Conservation (phyloP, 257 asterid species). For the Euphrasia confusa region DNA sequence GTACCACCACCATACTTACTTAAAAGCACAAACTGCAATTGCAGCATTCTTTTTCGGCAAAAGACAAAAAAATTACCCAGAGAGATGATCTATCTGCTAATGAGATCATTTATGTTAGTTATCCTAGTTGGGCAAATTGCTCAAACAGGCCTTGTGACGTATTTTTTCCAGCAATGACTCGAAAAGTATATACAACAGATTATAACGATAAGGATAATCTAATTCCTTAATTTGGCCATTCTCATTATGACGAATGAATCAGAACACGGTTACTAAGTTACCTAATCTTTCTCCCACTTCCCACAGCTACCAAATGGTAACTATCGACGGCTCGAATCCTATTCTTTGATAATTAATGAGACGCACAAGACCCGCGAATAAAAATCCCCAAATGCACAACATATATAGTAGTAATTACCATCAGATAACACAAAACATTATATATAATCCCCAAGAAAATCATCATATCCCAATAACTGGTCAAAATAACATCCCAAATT, state of each 20-base stretch:
- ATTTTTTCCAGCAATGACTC: neutral
- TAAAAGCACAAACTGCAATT: constrained; percentile 7
- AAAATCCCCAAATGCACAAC: constrained; percentile 7
- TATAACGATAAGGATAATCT: no score
- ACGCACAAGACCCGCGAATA: neutral
- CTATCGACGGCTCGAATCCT: neutral
- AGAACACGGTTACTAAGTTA: no score
- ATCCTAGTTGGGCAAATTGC: constrained; percentile 1
- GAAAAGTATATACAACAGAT: no score
- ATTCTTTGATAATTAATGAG: constrained; percentile 11
- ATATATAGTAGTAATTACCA: constrained; percentile 8
- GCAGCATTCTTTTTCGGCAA: constrained; percentile 6
- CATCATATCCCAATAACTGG: constrained; percentile 9
- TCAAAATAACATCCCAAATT: constrained; percentile 19
- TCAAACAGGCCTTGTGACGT: neutral
- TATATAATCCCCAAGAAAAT: constrained; percentile 5
- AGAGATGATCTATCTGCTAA: neutral
- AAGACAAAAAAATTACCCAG: constrained; percentile 6
- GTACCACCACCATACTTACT: neutral
- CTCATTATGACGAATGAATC: no score
- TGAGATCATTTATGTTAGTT: constrained; percentile 15
- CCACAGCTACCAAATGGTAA: constrained; percentile 1
- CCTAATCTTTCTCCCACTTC: neutral
- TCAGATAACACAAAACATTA: constrained; percentile 2
- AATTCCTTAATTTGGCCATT: no score